Percentiles rank a stretch among this genome's conserved stretches.
phyloP scores from a whole-genome alignment of 164 flowering plant genomes.

The Akebia trifoliata region DNA sequence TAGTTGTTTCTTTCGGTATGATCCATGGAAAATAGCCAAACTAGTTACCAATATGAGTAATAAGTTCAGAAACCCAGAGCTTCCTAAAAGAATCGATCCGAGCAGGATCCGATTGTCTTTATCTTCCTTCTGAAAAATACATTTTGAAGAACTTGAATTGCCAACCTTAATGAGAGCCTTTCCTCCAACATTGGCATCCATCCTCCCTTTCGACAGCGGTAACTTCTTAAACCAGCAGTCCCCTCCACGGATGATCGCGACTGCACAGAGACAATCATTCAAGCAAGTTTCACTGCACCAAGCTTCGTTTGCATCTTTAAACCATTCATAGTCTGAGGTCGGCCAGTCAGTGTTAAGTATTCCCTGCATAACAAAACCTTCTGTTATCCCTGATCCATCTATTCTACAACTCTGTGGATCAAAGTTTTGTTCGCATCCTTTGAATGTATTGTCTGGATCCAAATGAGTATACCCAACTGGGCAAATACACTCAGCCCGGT shows the following conservation, averaged over 20 bases:
- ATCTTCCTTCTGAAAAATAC: background rate
- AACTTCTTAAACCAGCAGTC: slow-evolving; percentile 21
- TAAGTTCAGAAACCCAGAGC: slow-evolving; percentile 5
- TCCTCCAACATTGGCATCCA: background rate
- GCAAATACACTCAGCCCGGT: slow-evolving; percentile 8
- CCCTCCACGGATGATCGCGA: slow-evolving; percentile 3
- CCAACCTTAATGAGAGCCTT: slow-evolving; percentile 19
- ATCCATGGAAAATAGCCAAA: background rate
- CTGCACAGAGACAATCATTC: slow-evolving; percentile 21
- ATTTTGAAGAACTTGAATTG: slow-evolving; percentile 2
- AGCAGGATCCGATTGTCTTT: background rate
- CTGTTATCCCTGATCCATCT: background rate
- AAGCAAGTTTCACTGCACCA: slow-evolving; percentile 30
- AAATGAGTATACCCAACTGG: slow-evolving; percentile 8
- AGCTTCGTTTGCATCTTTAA: slow-evolving; percentile 13
- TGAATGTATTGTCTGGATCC: background rate
- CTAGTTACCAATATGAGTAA: background rate
- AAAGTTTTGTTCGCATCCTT: slow-evolving; percentile 13
- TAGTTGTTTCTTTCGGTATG: background rate
- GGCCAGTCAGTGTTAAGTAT: slow-evolving; percentile 39
- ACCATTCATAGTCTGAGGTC: slow-evolving; percentile 7
- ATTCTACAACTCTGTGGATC: slow-evolving; percentile 1
- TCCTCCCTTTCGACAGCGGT: slow-evolving; percentile 15
- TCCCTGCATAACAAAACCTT: slow-evolving; percentile 12
- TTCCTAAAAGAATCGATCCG: slow-evolving; percentile 1